These are phyloP conservation scores for Heliamphora exappendiculata DNA, from an alignment of 148 eudicot species.

Conservation along the genomic window DNA sequence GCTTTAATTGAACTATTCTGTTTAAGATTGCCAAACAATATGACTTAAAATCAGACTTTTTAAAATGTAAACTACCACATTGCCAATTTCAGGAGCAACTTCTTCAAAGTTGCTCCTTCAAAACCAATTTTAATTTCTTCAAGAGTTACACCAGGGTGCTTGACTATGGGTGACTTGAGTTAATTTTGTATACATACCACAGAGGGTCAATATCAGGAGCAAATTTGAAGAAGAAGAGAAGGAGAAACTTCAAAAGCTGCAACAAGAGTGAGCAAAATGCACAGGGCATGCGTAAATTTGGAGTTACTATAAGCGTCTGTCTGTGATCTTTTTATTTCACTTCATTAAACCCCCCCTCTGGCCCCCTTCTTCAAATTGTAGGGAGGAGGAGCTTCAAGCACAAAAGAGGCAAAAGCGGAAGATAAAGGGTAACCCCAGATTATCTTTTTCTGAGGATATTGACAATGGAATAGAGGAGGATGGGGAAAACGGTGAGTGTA, in stretches of 20 bases:
- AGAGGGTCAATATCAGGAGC: slow-evolving; percentile 84
- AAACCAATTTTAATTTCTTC: too few species aligned
- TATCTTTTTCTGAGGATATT: slow-evolving; percentile 77
- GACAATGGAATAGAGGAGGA: slow-evolving; percentile 70
- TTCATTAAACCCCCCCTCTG: not conserved
- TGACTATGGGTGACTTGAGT: not conserved
- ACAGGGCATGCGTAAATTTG: not conserved
- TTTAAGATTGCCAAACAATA: too few species aligned
- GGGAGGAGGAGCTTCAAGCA: slow-evolving; percentile 80
- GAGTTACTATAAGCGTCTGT: not conserved
- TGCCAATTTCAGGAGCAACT: too few species aligned
- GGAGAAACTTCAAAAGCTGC: slow-evolving; percentile 84
- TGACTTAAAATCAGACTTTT: too few species aligned
- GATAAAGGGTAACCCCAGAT: slow-evolving; percentile 51
- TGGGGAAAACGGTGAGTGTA: slow-evolving; percentile 43
- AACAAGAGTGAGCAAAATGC: slow-evolving; percentile 66
- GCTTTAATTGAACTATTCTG: too few species aligned
- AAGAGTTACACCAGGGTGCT: not conserved
- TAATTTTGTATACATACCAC: not conserved
- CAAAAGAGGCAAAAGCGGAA: slow-evolving; percentile 88
- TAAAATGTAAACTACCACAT: too few species aligned
- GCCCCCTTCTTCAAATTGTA: slow-evolving; percentile 8
- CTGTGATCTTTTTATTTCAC: not conserved
- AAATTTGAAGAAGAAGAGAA: slow-evolving; percentile 98
- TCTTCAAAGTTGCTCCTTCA: too few species aligned